Base-by-base conservation (phyloP, 2,329 filamentous ascomycete genomes). In the Parasarocladium wereldwijsianum region DNA sequence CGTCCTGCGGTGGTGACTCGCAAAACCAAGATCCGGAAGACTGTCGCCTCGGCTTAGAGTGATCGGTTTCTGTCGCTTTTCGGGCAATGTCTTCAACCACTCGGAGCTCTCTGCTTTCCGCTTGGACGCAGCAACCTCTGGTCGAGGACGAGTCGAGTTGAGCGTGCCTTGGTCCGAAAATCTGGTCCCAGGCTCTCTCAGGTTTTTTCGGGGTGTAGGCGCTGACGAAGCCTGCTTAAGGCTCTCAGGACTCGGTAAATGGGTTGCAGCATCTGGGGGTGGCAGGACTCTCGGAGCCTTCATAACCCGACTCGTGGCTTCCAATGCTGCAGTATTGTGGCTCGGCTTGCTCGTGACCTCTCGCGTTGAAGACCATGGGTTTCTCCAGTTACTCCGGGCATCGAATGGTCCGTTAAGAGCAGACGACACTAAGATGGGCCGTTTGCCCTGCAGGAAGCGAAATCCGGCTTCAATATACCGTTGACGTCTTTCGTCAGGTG, bases 351-450 rank as follows among this genome's bases (percentile, higher is more conserved):
- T n/a, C n/a, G n/a, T n/a, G n/a, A n/a, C n/a, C n/a, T n/a, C n/a
- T n/a, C n/a, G n/a, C n/a, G n/a, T n/a, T n/a, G n/a, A n/a, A n/a
- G 48, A 43, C 66, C 66, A 70, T 10, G 66, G 66, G 36, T 70
- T 68, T 18, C 45, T 41, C 66, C 66, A 71, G 14, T 61, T 61
- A 2, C 49, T 55, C 23, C 51, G 43, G 32, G 41, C 46, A 25
- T 63, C 58, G 38, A 81, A 77, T 0, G 76, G 77, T 1, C 76
- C 77, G 35, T 54, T 61, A 3, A 82, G 54, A 5, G 54, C 50
- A 6, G 76, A 66, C 9, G 77, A 76, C 3, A 74, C 46, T 3
- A 85, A 57, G 15, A 65, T 43, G 0, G 76, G 62, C 2, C 59
- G 44, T 17, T 60, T 52, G 1, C 76, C 77, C 6, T 58, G 50